Percentiles rank a stretch among this genome's conserved stretches.
Conservation (phyloP, 2,329 filamentous ascomycete genomes). For the Sodiomyces alkalinus region DNA sequence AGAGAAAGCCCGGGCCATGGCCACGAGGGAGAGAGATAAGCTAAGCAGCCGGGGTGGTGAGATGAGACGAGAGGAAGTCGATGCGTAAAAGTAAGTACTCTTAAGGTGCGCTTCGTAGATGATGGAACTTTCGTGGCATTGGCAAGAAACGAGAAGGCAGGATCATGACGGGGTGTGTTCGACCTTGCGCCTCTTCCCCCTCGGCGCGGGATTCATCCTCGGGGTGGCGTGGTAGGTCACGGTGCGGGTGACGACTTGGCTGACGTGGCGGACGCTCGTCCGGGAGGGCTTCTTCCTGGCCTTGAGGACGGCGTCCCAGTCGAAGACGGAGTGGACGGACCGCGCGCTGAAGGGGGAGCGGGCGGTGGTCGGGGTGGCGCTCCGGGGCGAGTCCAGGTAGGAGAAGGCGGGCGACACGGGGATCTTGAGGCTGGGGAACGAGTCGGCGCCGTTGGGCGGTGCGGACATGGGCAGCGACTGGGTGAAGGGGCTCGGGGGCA, state of each 20-base stretch:
- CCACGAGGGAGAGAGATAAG: too few relatives aligned
- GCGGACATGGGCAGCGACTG: slow-evolving; percentile 42
- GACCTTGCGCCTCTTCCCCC: slow-evolving; percentile 77
- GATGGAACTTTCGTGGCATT: too few relatives aligned
- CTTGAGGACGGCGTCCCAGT: slow-evolving; percentile 63
- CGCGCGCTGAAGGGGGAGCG: slow-evolving; percentile 62
- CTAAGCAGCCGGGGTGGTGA: too few relatives aligned
- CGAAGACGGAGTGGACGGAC: slow-evolving; percentile 54
- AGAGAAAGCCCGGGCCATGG: too few relatives aligned
- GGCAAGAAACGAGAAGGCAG: too few relatives aligned
- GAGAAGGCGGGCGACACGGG: slow-evolving; percentile 62
- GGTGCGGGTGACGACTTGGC: slow-evolving; percentile 86
- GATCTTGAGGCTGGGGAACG: slow-evolving; percentile 56
- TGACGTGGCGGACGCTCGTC: slow-evolving; percentile 54
- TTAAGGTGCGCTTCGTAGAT: too few relatives aligned
- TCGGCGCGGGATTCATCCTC: slow-evolving; percentile 74
- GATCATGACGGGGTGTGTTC: slow-evolving; percentile 17
- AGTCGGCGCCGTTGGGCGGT: slow-evolving; percentile 41
- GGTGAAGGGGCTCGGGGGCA: slow-evolving; percentile 37
- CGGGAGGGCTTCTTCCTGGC: slow-evolving; percentile 41
- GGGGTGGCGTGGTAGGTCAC: slow-evolving; percentile 64
- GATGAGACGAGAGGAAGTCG: too few relatives aligned
- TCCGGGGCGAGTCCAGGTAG: slow-evolving; percentile 52
- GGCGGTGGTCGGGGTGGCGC: slow-evolving; percentile 34
- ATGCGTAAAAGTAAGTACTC: too few relatives aligned